Conservation (phyloP, 805 yeast species). For the Sungouiozyma ichnusensis region DNA sequence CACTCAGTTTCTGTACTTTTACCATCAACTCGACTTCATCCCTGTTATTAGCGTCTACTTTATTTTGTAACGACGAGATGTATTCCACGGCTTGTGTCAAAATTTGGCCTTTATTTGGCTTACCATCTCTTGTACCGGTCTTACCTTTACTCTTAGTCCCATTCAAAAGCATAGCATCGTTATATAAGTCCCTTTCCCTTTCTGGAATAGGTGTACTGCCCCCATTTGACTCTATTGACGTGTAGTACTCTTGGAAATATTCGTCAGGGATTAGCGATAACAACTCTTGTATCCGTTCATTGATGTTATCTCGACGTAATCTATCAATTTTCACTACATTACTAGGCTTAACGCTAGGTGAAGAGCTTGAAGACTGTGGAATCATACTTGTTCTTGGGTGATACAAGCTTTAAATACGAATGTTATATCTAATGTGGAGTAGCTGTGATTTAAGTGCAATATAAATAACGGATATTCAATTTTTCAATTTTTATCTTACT, state of each 20-base stretch:
- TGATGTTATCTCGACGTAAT: constrained; percentile 45
- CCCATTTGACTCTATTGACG: background rate
- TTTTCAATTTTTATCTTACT: too few species aligned
- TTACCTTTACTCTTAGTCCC: constrained; percentile 27
- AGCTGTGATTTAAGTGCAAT: too few species aligned
- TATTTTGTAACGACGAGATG: constrained; percentile 52
- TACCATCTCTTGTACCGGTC: constrained; percentile 71
- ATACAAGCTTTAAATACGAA: background rate
- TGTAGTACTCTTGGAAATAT: constrained; percentile 33
- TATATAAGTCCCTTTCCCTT: constrained; percentile 4
- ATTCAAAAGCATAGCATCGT: constrained; percentile 1
- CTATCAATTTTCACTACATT: constrained; percentile 24
- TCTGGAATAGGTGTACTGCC: constrained; percentile 5
- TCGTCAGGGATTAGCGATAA: constrained; percentile 35
- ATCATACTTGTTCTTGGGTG: constrained; percentile 7
- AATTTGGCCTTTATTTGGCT: constrained; percentile 78
- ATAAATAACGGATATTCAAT: too few species aligned
- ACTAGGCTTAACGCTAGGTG: constrained; percentile 4
- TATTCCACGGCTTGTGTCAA: constrained; percentile 67
- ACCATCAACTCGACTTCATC: constrained; percentile 66
- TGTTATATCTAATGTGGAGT: too few species aligned
- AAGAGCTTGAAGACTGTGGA: constrained; percentile 4
- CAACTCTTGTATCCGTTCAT: constrained; percentile 46
- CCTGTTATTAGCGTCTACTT: constrained; percentile 69
- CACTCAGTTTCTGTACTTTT: constrained; percentile 45